phyloP scores from a whole-genome alignment of 345 rosid species.

The Rhodamnia rubescens region DNA sequence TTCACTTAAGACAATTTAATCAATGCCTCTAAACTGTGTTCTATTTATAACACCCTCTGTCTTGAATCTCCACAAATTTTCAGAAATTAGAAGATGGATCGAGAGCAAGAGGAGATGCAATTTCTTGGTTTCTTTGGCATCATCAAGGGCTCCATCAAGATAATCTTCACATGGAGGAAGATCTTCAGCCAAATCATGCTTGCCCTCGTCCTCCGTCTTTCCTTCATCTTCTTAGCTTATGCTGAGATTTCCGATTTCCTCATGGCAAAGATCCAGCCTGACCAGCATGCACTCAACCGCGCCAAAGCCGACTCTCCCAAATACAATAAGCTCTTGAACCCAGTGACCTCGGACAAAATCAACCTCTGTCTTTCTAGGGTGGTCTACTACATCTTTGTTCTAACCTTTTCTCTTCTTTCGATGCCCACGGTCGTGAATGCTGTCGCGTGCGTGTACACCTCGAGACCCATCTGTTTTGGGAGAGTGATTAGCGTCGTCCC shows the following conservation, averaged over 20 bases:
- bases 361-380: constrained; percentile 19
- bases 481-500: constrained; percentile 34
- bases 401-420: constrained; percentile 33
- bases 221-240: constrained; percentile 25
- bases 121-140: constrained; percentile 34
- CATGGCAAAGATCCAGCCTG: constrained; percentile 1
- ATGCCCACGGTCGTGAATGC: constrained; percentile 38
- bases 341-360: constrained; percentile 13
- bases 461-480: constrained; percentile 13
- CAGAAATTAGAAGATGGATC: constrained; percentile 18
- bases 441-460: constrained; percentile 34
- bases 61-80: not conserved
- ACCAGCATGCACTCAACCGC: not conserved
- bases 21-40: not conserved
- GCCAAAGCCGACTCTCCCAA: constrained; percentile 3
- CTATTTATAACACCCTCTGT: not conserved
- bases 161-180: constrained; percentile 35
- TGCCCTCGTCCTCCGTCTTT: constrained; percentile 34
- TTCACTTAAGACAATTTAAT: not conserved
- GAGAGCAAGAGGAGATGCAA: constrained; percentile 41
- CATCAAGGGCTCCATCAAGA: constrained; percentile 29
- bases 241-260: constrained; percentile 14
- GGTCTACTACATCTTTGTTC: constrained; percentile 16
- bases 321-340: not conserved
- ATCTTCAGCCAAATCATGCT: constrained; percentile 40